Evolutionary conservation across 1,284 basidiomycete species (phyloP).

Genomic region (Vanrija sp.): DNA sequence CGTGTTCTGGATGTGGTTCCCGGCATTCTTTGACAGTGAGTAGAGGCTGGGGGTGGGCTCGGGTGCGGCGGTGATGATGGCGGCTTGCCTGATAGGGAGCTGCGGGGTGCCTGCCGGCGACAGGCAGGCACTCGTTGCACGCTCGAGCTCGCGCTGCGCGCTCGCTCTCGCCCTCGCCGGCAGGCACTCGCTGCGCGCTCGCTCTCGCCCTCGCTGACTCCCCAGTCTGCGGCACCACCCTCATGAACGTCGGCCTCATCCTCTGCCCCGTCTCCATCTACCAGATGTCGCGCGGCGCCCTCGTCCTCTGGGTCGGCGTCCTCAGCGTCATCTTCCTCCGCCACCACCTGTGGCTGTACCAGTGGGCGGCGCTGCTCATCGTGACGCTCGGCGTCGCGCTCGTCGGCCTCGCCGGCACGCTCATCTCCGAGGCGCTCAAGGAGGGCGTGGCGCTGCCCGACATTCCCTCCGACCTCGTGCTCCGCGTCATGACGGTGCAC

Average conservation of each 20-base stretch:
- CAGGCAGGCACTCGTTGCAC: no score
- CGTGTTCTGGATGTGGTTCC: slow-evolving; percentile 46
- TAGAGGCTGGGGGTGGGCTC: slow-evolving; percentile 1
- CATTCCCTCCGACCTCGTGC: not conserved
- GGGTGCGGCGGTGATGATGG: not conserved
- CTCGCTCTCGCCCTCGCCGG: no score
- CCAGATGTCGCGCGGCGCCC: slow-evolving; percentile 95
- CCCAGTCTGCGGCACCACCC: slow-evolving; percentile 52
- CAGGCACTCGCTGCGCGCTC: no score
- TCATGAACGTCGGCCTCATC: slow-evolving; percentile 92
- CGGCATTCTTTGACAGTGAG: slow-evolving; percentile 49
- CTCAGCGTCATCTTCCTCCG: slow-evolving; percentile 89
- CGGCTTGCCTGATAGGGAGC: no score
- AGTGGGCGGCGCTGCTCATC: slow-evolving; percentile 82
- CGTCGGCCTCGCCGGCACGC: slow-evolving; percentile 85
- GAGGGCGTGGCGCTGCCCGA: not conserved
- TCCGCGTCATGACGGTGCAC: slow-evolving; percentile 17
- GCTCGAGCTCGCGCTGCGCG: no score
- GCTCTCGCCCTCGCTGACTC: not conserved
- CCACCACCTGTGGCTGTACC: slow-evolving; percentile 52
- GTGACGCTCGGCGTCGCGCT: slow-evolving; percentile 88
- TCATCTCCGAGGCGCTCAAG: slow-evolving; percentile 66
- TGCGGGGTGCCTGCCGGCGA: no score
- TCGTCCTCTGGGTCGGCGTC: slow-evolving; percentile 93
- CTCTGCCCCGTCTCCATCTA: slow-evolving; percentile 96